Evolutionary conservation across 2,329 filamentous ascomycete genomes (phyloP), one percentile per base, ranked within the genome.

Genomic region (Exophiala mesophila): DNA sequence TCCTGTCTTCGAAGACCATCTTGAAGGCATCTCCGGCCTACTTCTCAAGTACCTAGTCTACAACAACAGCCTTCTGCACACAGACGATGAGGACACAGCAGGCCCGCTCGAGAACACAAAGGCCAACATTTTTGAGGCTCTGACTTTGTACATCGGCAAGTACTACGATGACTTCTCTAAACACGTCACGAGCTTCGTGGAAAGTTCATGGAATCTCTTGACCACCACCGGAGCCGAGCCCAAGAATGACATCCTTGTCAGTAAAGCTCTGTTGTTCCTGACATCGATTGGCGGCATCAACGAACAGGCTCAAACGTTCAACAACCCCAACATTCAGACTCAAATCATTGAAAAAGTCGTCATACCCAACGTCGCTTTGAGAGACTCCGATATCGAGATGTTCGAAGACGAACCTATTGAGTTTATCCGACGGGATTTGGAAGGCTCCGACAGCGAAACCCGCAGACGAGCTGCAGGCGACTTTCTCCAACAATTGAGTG

Each of bases 351-450:
- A 97, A 63, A 95, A 95, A 68, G 92, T 97, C 45, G 86, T 98
- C 43, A 69, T 98, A 52, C 90, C 92, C 7, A 98, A 98, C 58
- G 80, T 98, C 45, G 84, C 85, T 12, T 71, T 98, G 47, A 81
- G 94, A 53, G 92, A 96, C 58, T 92, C 89, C 0, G 94, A 98
- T 54, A 77, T 95, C 41, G 92, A 98, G 63, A 76, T 95, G 54
- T 97, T 98, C 56, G 92, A 98, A 62, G 94, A 98, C 61, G 94
- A 98, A 69, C 92, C 92, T 0, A 98, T 98, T 53, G 92, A 98
- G 64, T 98, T 94, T 61, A 98, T 98, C 59, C 79, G 92, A 50
- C 79, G 88, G 57, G 92, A 98, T 64, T 72, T 98, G 35, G 92
- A 98, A 63, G 92, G 92, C 5, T 96, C 92, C 2, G 92, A 98